A percentile compares a stretch with the other conserved stretches of the same genome.
phyloP scores from a whole-genome alignment of 257 asterid species.

The Sherardia arvensis region DNA sequence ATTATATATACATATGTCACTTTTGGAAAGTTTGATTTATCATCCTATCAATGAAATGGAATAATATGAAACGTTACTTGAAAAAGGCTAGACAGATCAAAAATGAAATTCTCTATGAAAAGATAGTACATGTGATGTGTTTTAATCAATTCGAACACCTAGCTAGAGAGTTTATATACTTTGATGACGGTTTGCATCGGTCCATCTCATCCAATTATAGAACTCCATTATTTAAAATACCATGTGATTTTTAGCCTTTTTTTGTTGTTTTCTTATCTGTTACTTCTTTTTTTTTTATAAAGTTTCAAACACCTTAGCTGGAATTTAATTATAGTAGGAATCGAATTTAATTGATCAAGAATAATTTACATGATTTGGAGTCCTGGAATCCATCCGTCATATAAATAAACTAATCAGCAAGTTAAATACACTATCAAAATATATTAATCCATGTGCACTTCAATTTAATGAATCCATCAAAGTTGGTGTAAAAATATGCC shows the following conservation, averaged over 20 bases:
- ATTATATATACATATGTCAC: too few species aligned
- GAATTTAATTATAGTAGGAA: not conserved
- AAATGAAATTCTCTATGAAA: not conserved
- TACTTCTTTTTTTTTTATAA: not conserved
- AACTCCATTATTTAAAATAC: constrained; percentile 11
- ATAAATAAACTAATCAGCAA: too few species aligned
- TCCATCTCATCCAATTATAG: constrained; percentile 9
- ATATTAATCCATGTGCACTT: too few species aligned
- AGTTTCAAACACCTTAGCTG: constrained; percentile 9
- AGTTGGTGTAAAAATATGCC: too few species aligned
- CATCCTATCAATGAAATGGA: not conserved
- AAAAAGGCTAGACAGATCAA: not conserved
- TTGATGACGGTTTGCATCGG: not conserved
- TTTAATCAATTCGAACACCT: constrained; percentile 8
- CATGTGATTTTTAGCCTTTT: constrained; percentile 8
- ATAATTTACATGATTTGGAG: too few species aligned
- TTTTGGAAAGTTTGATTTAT: not conserved
- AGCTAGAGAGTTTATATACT: not conserved
- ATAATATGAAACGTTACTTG: not conserved
- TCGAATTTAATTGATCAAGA: not conserved
- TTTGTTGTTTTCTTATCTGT: not conserved
- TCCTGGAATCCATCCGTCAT: too few species aligned
- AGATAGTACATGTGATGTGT: constrained; percentile 27
- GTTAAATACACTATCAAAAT: too few species aligned
- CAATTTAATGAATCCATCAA: too few species aligned